Evolutionary conservation across 306 rosid genomes (phyloP), one percentile per base, ranked within the genome.

Genomic region (Glycyrrhiza uralensis): DNA sequence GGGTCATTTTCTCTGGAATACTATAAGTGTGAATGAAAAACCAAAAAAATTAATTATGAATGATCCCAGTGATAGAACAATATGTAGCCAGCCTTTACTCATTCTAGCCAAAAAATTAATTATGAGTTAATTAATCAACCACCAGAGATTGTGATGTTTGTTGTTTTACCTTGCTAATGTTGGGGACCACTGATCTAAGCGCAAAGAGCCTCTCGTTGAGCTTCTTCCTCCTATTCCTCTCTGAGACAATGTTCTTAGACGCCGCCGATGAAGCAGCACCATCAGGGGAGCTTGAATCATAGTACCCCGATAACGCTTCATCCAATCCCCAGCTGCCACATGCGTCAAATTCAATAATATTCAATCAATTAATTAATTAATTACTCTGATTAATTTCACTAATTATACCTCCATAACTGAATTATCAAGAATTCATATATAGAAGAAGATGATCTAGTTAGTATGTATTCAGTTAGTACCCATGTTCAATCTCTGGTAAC

Each of bases 101-200:
- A n/a, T n/a, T n/a, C n/a, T n/a, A n/a, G n/a, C n/a, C n/a, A n/a
- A n/a, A n/a, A n/a, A n/a, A 35, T 5, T 61, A 61, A 36, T 49
- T 0, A 49, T 49, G 4, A 50, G 14, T 9, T 39, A 18, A 47
- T 46, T 6, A 55, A 22, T 52, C 4, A 45, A 55, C 42, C 60
- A 66, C 29, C 9, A 22, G 22, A 50, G 26, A n/a, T 7, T n/a
- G 6, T 13, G 17, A 39, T 23, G 6, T 39, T 57, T n/a, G n/a
- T n/a, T 23, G 8, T 0, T 32, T 32, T 58, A 88, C 99, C 97
- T 95, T 95, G 90, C 86, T 89, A 7, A 95, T 95, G 50, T 95
- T 92, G 12, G 99, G 99, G 62, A 95, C 99, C 77, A 89, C 97
- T 3, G 97, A 82, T 83, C 99, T 85, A 22, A 95, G 97, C 1